Evolutionary conservation across 106 monocot genomes (phyloP).

Genomic region (Phalaenopsis equestris): DNA sequence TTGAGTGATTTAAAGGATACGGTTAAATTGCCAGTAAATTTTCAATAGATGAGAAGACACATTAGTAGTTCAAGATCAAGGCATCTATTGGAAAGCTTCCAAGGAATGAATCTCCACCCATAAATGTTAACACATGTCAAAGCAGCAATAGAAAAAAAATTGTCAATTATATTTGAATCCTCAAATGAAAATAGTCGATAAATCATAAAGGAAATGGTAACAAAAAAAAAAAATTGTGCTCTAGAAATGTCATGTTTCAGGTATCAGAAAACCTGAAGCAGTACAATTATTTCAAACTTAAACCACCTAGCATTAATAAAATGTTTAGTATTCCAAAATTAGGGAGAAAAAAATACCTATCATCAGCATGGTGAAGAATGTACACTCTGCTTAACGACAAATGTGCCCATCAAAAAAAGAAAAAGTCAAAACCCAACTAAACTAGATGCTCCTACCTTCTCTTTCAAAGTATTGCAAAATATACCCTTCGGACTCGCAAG

Average conservation of each 20-base stretch:
- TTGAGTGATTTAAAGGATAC: too few species aligned
- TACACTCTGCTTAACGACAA: constrained; percentile 7
- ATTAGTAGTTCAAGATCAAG: not conserved
- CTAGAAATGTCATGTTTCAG: not conserved
- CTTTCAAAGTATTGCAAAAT: constrained; percentile 8
- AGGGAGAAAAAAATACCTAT: constrained; percentile 9
- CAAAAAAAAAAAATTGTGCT: not conserved
- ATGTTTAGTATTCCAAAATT: not conserved
- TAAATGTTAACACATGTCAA: not conserved
- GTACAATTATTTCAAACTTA: not conserved
- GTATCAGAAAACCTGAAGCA: not conserved
- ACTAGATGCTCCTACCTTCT: not conserved
- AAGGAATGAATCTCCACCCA: not conserved
- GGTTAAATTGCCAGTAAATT: too few species aligned
- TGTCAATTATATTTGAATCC: not conserved
- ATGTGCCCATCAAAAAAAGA: not conserved
- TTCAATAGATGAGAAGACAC: not conserved
- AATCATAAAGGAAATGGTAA: not conserved
- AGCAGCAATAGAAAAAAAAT: not conserved
- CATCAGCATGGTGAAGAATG: constrained; percentile 7
- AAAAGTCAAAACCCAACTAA: not conserved
- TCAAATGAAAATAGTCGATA: not conserved
- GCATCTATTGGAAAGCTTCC: not conserved
- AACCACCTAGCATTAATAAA: not conserved
- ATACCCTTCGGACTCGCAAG: not conserved